phyloP scores from a whole-genome alignment of 1,284 basidiomycete species.

The Coniferiporia sulphurascens region DNA sequence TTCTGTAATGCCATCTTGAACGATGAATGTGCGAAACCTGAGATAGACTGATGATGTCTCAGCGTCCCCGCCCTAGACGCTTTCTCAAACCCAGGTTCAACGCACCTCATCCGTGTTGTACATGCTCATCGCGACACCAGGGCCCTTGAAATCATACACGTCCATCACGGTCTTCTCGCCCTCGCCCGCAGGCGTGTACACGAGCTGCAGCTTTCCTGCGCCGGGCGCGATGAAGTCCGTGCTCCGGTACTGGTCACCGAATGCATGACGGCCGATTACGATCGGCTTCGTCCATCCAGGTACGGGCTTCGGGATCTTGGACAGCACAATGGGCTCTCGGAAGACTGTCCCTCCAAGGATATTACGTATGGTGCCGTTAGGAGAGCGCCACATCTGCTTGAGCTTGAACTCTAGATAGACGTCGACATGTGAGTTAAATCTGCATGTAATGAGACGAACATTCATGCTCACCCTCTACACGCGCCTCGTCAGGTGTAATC shows the following conservation, averaged over 20 bases:
- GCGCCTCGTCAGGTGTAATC: conserved; percentile 96
- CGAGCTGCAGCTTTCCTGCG: conserved; percentile 85
- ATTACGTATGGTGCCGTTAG: conserved; percentile 97
- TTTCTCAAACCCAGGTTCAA: background rate
- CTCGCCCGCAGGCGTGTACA: conserved; percentile 78
- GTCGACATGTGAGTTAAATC: background rate
- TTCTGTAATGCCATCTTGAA: conserved; percentile 99
- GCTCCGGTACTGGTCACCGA: conserved; percentile 94
- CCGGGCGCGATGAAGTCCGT: conserved; percentile 88
- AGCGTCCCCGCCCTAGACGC: background rate
- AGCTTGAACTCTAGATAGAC: conserved; percentile 77
- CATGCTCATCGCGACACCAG: conserved; percentile 89
- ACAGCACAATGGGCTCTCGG: conserved; percentile 94
- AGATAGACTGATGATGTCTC: conserved; percentile 61
- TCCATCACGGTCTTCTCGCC: conserved; percentile 60
- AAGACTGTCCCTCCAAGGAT: conserved; percentile 98
- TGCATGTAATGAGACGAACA: background rate
- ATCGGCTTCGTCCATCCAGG: conserved; percentile 98
- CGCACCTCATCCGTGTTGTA: conserved; percentile 90
- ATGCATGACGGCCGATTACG: conserved; percentile 94
- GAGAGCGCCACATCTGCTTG: conserved; percentile 97
- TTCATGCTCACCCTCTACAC: conserved; percentile 50
- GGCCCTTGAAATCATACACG: conserved; percentile 88
- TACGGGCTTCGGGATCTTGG: conserved; percentile 87
- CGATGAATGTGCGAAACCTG: conserved; percentile 92